Evolutionary conservation across 1,139 yeast genomes (phyloP), one percentile per base, ranked within the genome.

Genomic region (Diutina pseudorugosa): DNA sequence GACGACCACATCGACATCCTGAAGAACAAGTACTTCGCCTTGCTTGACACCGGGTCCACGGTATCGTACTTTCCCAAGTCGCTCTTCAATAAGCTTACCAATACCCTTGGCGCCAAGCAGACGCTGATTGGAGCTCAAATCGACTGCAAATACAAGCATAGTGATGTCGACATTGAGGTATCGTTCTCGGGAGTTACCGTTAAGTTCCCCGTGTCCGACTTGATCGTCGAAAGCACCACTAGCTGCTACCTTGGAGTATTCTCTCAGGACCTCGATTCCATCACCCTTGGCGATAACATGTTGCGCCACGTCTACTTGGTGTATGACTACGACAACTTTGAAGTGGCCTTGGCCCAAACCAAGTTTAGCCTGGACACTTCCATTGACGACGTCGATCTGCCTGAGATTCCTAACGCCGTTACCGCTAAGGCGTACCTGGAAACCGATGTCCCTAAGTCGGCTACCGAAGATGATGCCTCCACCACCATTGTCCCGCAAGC

Each of bases 41-140:
- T 81, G 49, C 65, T 85, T 47, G 93, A 85, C 64, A 77, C 88
- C 2, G 93, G 93, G 49, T 77, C 90, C 8, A 79, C 90, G 2
- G 65, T 80, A 51, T 72, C 84, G 4, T 76, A 74, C 57, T 63
- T 82, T 1, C 85, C 88, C 20, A 51, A 59, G 1, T 61, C 57
- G n/a, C 59, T 76, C 25, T 61, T 68, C 8, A 16, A 52, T 8
- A 64, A 59, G n/a, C 51, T 73, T 30, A 74, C 66, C 12, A 60
- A 59, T 2, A 30, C 27, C 14, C 36, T 33, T 23, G 50, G 21
- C 7, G 41, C 27, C 42, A 19, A n/a, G 2, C 18, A 14, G 14
- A 33, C 36, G 16, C 14, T 23, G 14, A 25, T 45, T 8, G 49
- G 49, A n/a, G 49, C 49, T 11, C 49, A 27, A 7, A 33, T 45